A percentile compares a stretch with the other conserved stretches of the same genome.
These are phyloP conservation scores for Komagataella mondaviorum DNA, from an alignment of 805 yeast genomes.

Conservation along the genomic window DNA sequence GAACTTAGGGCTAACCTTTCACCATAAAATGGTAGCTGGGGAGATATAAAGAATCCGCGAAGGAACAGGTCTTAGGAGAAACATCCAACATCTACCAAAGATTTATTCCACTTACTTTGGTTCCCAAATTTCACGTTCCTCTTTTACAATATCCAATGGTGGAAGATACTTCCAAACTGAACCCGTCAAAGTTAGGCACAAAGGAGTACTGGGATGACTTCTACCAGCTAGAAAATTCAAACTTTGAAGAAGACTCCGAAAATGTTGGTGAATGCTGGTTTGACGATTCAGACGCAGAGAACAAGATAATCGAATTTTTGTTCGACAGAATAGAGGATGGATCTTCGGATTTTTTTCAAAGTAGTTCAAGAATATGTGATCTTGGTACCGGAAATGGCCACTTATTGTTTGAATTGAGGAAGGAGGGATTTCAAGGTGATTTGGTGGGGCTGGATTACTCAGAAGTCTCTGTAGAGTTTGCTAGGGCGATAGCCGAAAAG, in stretches of 20 bases:
- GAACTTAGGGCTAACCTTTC: neutral
- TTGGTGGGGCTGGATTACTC: conserved; percentile 82
- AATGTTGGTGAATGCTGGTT: conserved; percentile 98
- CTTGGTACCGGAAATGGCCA: conserved; percentile 97
- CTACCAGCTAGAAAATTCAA: conserved; percentile 57
- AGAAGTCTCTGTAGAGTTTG: conserved; percentile 65
- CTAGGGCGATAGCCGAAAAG: conserved; percentile 38
- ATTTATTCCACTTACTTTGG: neutral
- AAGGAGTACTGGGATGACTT: conserved; percentile 87
- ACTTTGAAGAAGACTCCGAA: conserved; percentile 59
- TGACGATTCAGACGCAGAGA: conserved; percentile 87
- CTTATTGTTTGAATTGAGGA: conserved; percentile 52
- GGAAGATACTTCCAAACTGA: conserved; percentile 26
- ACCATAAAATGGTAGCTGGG: neutral
- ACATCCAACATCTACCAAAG: neutral
- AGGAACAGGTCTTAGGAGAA: neutral
- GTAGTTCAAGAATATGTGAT: conserved; percentile 43
- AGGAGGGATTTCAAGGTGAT: conserved; percentile 47
- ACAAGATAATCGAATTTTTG: conserved; percentile 64
- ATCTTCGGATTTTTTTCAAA: neutral
- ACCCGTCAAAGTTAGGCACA: conserved; percentile 78
- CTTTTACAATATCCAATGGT: neutral
- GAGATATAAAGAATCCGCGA: neutral
- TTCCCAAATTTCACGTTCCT: neutral
- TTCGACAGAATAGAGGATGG: conserved; percentile 30